These are phyloP conservation scores for Lablab purpureus DNA, from an alignment of 306 rosid species.

Conservation along the genomic window DNA sequence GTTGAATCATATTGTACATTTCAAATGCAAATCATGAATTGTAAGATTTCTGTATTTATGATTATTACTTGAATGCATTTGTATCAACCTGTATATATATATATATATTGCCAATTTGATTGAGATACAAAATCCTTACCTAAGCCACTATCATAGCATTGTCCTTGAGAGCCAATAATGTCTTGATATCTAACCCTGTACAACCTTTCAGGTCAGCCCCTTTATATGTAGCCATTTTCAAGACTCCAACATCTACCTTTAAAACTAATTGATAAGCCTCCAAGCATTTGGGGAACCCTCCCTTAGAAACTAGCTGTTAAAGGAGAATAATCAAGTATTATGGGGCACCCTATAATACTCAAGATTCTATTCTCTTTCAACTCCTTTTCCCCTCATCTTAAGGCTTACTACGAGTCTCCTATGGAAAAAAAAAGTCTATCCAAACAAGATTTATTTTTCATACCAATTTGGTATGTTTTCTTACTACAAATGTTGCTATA, in stretches of 20 bases:
- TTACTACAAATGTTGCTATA: neutral
- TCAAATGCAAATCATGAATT: neutral
- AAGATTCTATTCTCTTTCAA: neutral
- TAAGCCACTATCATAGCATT: neutral
- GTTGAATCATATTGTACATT: neutral
- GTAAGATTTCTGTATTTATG: neutral
- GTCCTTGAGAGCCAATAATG: neutral
- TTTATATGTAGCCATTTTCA: neutral
- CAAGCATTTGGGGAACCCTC: neutral
- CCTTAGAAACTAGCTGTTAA: neutral
- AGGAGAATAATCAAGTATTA: neutral
- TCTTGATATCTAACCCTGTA: neutral
- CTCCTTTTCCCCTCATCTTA: neutral
- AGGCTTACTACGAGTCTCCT: neutral
- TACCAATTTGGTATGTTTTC: neutral
- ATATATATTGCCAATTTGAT: slow-evolving; percentile 19
- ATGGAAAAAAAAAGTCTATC: neutral
- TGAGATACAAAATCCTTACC: neutral
- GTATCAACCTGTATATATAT: neutral
- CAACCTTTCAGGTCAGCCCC: neutral
- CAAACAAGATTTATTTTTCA: neutral
- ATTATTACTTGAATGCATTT: slow-evolving; percentile 14
- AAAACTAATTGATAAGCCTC: neutral
- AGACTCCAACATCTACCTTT: neutral
- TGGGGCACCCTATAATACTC: neutral